These are phyloP conservation scores for Mycoemilia scoparia DNA, from an alignment of 192 early-diverging fungal genomes.

Conservation along the genomic window DNA sequence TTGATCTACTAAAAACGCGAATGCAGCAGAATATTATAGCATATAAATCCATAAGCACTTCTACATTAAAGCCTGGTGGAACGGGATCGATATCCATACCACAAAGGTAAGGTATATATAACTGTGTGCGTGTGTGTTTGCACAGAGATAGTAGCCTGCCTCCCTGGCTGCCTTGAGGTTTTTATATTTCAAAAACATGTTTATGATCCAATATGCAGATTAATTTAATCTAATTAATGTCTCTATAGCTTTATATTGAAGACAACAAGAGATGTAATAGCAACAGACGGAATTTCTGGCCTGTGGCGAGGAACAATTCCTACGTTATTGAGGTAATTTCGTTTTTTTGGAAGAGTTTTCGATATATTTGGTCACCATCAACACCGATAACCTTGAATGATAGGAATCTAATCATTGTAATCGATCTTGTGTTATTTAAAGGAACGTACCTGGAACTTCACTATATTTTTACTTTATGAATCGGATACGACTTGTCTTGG, in stretches of 20 bases:
- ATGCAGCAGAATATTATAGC: constrained; percentile 34
- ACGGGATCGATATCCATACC: too few species aligned
- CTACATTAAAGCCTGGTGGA: constrained; percentile 7
- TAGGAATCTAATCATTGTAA: neutral
- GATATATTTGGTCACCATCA: neutral
- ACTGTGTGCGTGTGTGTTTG: neutral
- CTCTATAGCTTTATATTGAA: too few species aligned
- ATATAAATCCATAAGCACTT: constrained; percentile 11
- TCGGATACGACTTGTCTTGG: constrained; percentile 13
- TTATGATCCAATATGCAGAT: too few species aligned
- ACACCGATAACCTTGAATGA: neutral
- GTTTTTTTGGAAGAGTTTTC: too few species aligned
- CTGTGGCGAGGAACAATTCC: constrained; percentile 30
- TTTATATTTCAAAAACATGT: too few species aligned
- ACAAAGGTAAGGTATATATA: constrained; percentile 22
- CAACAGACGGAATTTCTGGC: constrained; percentile 18
- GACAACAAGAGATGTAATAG: constrained; percentile 41
- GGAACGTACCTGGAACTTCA: constrained; percentile 31
- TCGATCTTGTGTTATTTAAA: neutral
- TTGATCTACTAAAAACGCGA: constrained; percentile 73
- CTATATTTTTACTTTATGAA: constrained; percentile 41
- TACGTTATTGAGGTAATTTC: constrained; percentile 8
- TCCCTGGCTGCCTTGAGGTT: too few species aligned
- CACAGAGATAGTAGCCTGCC: too few species aligned
- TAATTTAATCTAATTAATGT: too few species aligned